Evolutionary conservation across 352 stramenopile genomes (phyloP), one percentile per base, ranked within the genome.

Genomic region (Halophytophthora batemanensis): DNA sequence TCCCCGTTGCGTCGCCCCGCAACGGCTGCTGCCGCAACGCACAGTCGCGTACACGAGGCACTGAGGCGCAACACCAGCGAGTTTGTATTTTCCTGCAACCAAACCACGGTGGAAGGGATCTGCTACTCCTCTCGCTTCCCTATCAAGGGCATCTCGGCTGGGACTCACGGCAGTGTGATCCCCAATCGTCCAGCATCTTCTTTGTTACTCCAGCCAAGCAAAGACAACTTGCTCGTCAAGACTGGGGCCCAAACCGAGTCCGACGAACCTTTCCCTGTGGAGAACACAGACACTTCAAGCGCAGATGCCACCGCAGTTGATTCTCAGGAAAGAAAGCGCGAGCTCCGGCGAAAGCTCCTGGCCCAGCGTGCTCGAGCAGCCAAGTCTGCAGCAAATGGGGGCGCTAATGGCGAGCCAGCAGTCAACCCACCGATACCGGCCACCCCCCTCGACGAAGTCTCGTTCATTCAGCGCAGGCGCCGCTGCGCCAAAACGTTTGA

Each of bases 401-500:
- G 6, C 7, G 45, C 53, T 13, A 63, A 39, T 3, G 63, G 46
- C 31, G 59, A 67, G 2, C 50, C 53, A 2, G n/a, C 34, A 4
- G 23, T 54, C 11, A 56, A 56, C 35, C 7, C 39, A 0, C 22
- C 55, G n/a, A 41, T 41, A 19, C 17, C 56, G 45, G 42, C 56
- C 13, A 40, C n/a, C n/a, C n/a, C n/a, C n/a, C n/a, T 66, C 1
- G 45, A 68, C 23, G 59, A 73, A 33, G 34, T 50, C 13, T 47
- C 66, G 18, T 72, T 72, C 39, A 50, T 82, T 7, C 57, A 75
- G 19, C 69, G 76, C 11, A 90, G 90, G 49, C 74, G 81, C 1
- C 70, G 77, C 6, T 92, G 81, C 28, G 81, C 81, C 7, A 79
- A 81, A 22, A 90, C 81, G 0, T 92, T 92, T 50, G 78, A 87